Base-by-base conservation (phyloP, 345 rosid species). In the Corchorus olitorius region DNA sequence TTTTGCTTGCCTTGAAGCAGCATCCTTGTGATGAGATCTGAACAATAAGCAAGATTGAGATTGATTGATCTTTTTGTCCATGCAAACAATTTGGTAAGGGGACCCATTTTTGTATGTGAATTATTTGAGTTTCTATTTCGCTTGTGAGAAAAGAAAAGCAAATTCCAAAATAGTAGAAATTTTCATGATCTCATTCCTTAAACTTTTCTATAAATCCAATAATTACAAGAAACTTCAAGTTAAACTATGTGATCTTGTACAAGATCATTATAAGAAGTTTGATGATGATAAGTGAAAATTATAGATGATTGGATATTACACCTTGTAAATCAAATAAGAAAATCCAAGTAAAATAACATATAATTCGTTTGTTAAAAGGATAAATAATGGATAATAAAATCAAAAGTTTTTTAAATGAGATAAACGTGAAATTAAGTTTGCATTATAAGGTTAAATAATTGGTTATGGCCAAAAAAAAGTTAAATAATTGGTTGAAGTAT, bases 1-100 rank as follows among this genome's bases (percentile, higher is more conserved):
- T 53, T 70, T 53, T 54, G 62, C 74, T 70, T 53, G 74, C 62
- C 62, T 70, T 70, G 13, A 11, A 70, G 34, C 61, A 70, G 8
- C 62, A 54, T 70, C 48, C 62, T 62, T 62, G 45, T 20, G 71
- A 66, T 20, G 54, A 70, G 20, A 53, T 35, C 74, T 70, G 56
- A 70, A 70, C 62, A 37, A n/a, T n/a, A n/a, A 52, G 17, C 35
- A 70, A 35, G 74, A 70, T 53, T 35, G 74, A 41, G 74, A 53
- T 53, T 53, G 61, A 70, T 70, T 35, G 34, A 37, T 3, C 12
- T 62, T 70, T 70, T 53, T 53, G 62, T 6, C 74, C 74, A 53
- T 54, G 48, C 62, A 52, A 27, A 52, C 74, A 53, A 70, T 54
- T 70, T 53, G 74, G 74, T 37, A 5, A 53, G 49, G 74, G 74